A percentile compares a stretch with the other conserved stretches of the same genome.
Conservation (phyloP, 164 flowering plant species). For the Tetracentron sinense region DNA sequence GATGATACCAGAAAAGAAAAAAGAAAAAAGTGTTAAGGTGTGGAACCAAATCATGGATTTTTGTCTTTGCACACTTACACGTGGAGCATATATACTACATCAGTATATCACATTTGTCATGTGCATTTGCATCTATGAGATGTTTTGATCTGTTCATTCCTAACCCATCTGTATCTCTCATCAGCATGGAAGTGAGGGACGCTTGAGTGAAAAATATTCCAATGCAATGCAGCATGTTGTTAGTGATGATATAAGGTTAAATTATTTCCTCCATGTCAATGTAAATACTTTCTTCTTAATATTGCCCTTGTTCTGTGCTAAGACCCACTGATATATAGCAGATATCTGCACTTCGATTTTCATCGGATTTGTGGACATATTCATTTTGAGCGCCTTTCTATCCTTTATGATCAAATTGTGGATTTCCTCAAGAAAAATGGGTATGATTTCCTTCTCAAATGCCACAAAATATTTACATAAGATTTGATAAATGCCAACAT, state of each 20-base stretch:
- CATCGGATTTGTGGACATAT: conserved; percentile 87
- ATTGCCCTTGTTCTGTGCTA: conserved; percentile 8
- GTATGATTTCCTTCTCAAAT: conserved; percentile 32
- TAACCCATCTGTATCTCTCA: conserved; percentile 17
- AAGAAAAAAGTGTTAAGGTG: too few relatives aligned
- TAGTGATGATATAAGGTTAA: conserved; percentile 77
- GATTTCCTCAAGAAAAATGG: conserved; percentile 69
- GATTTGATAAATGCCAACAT: too few relatives aligned
- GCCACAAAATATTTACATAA: too few relatives aligned
- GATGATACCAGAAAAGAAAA: too few relatives aligned
- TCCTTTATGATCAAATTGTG: conserved; percentile 74
- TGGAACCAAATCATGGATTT: too few relatives aligned
- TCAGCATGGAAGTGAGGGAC: conserved; percentile 96
- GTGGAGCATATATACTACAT: too few relatives aligned
- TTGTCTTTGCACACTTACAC: not conserved
- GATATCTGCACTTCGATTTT: conserved; percentile 94
- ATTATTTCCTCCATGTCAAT: not conserved
- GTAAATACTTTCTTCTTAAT: not conserved
- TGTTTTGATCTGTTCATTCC: conserved; percentile 2
- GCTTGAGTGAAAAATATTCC: conserved; percentile 65
- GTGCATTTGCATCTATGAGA: conserved; percentile 1
- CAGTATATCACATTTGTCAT: too few relatives aligned
- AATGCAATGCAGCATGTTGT: conserved; percentile 59
- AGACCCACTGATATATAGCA: conserved; percentile 26
- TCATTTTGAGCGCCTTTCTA: conserved; percentile 86